Base-by-base conservation (phyloP, 306 rosid genomes). In the Castanopsis chinensis region DNA sequence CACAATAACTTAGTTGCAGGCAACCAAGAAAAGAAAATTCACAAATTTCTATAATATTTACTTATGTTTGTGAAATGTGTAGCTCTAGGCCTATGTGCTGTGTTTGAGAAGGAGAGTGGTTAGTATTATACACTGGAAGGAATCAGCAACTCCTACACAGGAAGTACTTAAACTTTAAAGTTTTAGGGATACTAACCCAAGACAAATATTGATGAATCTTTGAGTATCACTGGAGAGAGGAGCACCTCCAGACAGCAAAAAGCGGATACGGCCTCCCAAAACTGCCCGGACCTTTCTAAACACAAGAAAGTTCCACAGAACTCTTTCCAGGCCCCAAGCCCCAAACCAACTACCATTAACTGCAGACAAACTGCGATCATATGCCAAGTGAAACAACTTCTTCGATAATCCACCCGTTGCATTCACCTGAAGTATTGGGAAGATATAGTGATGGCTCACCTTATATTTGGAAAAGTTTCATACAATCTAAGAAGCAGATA, bases 121-220 rank as follows among this genome's bases (percentile, higher is more conserved):
- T 59, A 23, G 33, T 4, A 21, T 3, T 0, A 59, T 59, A 59
- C 15, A 59, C 67, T 59, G 67, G 32, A 59, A 59, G 32, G 67
- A 59, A 20, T 23, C 11, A 58, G 25, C 64, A 58, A 58, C 27
- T 58, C 25, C 64, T n/a, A 3, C 17, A 21, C 64, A 23, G 27
- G 13, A 21, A 13, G 65, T 59, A 59, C 15, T 20, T 6, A 21
- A 17, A 58, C 21, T 58, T 11, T 11, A 30, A 18, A 49, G 64
- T 25, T 55, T 30, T 11, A 11, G 45, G 3, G 27, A 67, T 61
- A 87, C 96, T 76, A 67, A 96, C 98, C 93, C 93, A 72, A 96
- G 88, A 87, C 99, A 96, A 73, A 96, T 93, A 83, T 93, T 96
- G 93, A 96, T 96, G 89, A 96, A 96, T 87, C 97, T 91, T 85